Conservation (phyloP, 345 rosid species). For the Ceriops tagal region DNA sequence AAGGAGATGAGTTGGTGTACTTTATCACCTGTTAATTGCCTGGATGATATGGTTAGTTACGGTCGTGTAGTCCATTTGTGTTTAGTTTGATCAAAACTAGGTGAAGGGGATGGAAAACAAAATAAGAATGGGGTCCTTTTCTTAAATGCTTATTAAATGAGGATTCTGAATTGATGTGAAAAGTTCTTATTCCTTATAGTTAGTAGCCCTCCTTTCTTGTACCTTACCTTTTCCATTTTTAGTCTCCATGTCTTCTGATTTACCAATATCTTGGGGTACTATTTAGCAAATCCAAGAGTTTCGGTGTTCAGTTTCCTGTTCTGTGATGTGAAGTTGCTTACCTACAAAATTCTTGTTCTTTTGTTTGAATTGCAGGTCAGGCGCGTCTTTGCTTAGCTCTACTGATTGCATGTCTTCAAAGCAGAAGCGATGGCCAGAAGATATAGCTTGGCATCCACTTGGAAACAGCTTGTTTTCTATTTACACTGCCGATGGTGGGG, state of each 20-base stretch:
- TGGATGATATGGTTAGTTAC: background rate
- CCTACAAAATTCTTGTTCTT: background rate
- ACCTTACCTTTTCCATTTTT: background rate
- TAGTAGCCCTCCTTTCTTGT: too few species aligned
- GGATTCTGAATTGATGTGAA: too few species aligned
- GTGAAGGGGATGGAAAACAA: too few species aligned
- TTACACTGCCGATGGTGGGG: conserved; percentile 72
- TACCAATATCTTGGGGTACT: background rate
- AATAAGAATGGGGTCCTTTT: too few species aligned
- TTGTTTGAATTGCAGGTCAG: conserved; percentile 45
- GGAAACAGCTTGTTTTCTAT: conserved; percentile 66
- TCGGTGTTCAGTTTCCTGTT: conserved; percentile 1
- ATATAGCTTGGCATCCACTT: conserved; percentile 83
- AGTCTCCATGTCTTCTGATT: background rate
- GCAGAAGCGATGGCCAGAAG: conserved; percentile 95
- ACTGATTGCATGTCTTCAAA: conserved; percentile 59
- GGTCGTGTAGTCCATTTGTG: too few species aligned
- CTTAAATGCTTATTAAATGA: too few species aligned
- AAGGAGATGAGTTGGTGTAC: background rate
- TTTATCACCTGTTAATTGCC: background rate
- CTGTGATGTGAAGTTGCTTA: conserved; percentile 1
- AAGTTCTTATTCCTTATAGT: too few species aligned
- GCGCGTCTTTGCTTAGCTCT: conserved; percentile 67
- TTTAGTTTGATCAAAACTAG: too few species aligned
- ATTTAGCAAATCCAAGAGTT: background rate